Base-by-base conservation (phyloP, 768 basidiomycete genomes). In the Serendipita sp. region DNA sequence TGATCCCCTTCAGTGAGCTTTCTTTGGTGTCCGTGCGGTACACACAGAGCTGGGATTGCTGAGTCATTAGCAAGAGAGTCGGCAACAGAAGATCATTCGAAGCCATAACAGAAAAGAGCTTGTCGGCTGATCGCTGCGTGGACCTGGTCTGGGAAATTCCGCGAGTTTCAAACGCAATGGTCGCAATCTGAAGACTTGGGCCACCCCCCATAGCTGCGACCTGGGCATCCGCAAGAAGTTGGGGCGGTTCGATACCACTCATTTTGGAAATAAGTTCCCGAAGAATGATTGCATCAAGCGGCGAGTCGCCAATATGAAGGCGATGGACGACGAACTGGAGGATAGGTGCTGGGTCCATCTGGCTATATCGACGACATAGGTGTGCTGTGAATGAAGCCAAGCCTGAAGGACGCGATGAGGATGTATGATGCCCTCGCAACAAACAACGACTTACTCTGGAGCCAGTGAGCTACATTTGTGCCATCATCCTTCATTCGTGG, bases 191-290 rank as follows among this genome's bases (percentile, higher is more conserved):
- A 63, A 99, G 79, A 31, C 83, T 79, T 2, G 88, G 84, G 3
- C 96, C 96, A 52, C 94, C 91, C 3, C 88, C 90, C 84, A 96
- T 94, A 3, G 91, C 91, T 44, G 79, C 73, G 62, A 98, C 83
- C 73, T 98, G 94, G 0, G 84, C 78, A 66, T 96, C 91, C 0
- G 92, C 89, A 43, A 97, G 76, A 72, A 86, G 92, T 0, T 91
- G 89, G 62, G 96, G 76, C 2, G 92, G 91, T 69, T 95, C 87
- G 65, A 96, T 90, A 2, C 89, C 92, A 3, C 92, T 87, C 91
- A 97, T 95, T 72, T 91, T 90, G 81, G 85, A 87, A 62, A 98
- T 91, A 62, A 99, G 76, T 70, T 95, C 92, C 36, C 87, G 83
- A n/a, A 99, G 78, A 27, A 98, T 88, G 23, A 93, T 81, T 48